Base-by-base conservation (phyloP, 139 green algal species). In the Micractinium conductrix region DNA sequence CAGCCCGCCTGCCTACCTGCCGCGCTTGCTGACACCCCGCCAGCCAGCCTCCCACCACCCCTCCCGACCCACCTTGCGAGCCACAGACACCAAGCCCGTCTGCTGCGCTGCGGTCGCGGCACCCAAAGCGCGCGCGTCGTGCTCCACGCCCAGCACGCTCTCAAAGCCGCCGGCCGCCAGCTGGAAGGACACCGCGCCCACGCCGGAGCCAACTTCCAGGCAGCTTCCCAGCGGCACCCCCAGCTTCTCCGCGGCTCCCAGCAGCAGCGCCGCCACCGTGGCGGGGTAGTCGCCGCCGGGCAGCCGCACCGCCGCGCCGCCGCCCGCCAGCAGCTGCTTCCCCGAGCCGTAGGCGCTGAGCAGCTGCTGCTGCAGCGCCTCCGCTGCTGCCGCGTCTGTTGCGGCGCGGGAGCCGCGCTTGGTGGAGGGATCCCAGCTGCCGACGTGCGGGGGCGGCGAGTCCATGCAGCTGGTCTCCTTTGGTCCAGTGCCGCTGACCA, bases 141-240 rank as follows among this genome's bases (percentile, higher is more conserved):
- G 83, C 80, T 96, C 92, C 22, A 95, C 87, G 62, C 92, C 93
- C 30, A 94, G 44, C 42, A 94, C 93, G 78, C 90, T 79, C n/a
- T 85, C 40, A 16, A 74, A 71, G 68, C 92, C 93, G 3, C 44
- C 43, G 4, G 80, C 40, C 0, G 90, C 85, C 53, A 95, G 88
- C 84, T 92, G 90, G 73, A 95, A 95, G 0, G 88, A 79, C 4
- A 71, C 87, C n/a, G 90, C 83, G 35, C 93, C 93, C 22, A 95
- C 92, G 28, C 89, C 87, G 43, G 92, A 93, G n/a, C 93, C 93
- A 28, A 96, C 80, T 74, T 96, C 93, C 73, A 96, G 78, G 19
- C 87, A 92, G 21, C 84, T 84, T 1, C 58, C 62, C 30, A 83
- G 60, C 10, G 44, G 71, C 42, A 79, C 81, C 2, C 55, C 26